These are phyloP conservation scores for Phtheirospermum japonicum DNA, from an alignment of 257 asterid species.

Conservation along the genomic window DNA sequence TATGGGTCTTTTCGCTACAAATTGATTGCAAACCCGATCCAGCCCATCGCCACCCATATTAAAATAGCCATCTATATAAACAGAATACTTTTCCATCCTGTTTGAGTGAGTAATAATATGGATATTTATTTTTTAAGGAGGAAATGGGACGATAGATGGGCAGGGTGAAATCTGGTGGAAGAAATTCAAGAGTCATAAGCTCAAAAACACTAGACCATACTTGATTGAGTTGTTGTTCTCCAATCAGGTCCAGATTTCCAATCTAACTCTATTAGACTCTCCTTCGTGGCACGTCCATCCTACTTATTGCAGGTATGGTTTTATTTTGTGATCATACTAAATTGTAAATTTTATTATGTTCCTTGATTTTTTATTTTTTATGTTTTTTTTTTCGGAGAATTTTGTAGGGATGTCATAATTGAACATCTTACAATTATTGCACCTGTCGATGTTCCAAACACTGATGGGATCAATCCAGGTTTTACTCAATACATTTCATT, in stretches of 20 bases:
- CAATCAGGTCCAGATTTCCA: conserved; percentile 52
- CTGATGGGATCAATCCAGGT: conserved; percentile 88
- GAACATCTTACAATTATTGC: conserved; percentile 57
- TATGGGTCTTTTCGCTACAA: no score
- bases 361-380: no score
- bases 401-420: conserved; percentile 51
- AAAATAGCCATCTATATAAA: no score
- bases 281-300: conserved; percentile 85
- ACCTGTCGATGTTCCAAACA: conserved; percentile 58
- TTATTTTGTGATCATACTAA: background rate
- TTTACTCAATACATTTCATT: no score
- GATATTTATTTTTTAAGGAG: conserved; percentile 38
- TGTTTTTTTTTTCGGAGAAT: no score
- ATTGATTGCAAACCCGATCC: no score
- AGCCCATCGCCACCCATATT: no score
- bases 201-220: conserved; percentile 68
- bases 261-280: conserved; percentile 54
- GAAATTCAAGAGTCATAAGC: conserved; percentile 56
- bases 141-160: conserved; percentile 87
- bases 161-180: conserved; percentile 86
- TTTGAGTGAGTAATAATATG: background rate
- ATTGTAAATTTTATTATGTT: no score
- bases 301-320: conserved; percentile 65
- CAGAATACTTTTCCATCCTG: no score
- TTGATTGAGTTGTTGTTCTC: conserved; percentile 59